Percentiles rank a stretch among this genome's conserved stretches.
These are phyloP conservation scores for Mycena epipterygia DNA, from an alignment of 768 basidiomycete species.

Conservation along the genomic window DNA sequence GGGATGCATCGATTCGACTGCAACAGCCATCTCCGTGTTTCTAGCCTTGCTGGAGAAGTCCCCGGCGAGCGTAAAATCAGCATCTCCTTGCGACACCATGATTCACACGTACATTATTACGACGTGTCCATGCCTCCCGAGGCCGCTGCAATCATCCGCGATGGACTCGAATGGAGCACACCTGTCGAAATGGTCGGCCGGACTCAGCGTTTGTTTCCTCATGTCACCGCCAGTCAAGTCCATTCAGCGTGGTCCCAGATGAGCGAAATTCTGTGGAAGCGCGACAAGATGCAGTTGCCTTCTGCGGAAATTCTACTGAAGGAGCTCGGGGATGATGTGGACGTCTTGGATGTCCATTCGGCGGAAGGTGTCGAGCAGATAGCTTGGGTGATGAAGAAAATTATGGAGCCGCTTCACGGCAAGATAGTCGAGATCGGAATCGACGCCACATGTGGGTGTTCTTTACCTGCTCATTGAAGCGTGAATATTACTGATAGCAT, in stretches of 20 bases:
- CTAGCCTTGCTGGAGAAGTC: neutral
- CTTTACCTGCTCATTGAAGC: neutral
- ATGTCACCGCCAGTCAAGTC: constrained; percentile 29
- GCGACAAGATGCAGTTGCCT: constrained; percentile 27
- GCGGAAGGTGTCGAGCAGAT: constrained; percentile 10
- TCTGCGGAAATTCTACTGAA: constrained; percentile 32
- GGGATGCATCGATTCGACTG: constrained; percentile 30
- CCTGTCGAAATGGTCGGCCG: constrained; percentile 37
- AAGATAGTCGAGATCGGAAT: constrained; percentile 31
- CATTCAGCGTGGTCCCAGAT: constrained; percentile 32
- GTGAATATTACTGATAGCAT: neutral
- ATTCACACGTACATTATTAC: constrained; percentile 5
- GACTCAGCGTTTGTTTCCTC: constrained; percentile 44
- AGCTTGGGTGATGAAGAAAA: constrained; percentile 33
- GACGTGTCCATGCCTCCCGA: constrained; percentile 7
- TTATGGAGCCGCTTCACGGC: constrained; percentile 30
- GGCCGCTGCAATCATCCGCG: constrained; percentile 14
- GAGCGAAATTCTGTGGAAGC: constrained; percentile 36
- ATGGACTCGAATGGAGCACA: neutral
- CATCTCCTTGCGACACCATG: constrained; percentile 3
- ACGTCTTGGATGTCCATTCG: constrained; percentile 18
- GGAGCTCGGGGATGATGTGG: constrained; percentile 33
- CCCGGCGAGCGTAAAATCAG: neutral
- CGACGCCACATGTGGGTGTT: neutral
- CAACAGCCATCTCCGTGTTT: constrained; percentile 10